Conservation (phyloP, 192 early-diverging fungal species). For the Glomus cerebriforme region DNA sequence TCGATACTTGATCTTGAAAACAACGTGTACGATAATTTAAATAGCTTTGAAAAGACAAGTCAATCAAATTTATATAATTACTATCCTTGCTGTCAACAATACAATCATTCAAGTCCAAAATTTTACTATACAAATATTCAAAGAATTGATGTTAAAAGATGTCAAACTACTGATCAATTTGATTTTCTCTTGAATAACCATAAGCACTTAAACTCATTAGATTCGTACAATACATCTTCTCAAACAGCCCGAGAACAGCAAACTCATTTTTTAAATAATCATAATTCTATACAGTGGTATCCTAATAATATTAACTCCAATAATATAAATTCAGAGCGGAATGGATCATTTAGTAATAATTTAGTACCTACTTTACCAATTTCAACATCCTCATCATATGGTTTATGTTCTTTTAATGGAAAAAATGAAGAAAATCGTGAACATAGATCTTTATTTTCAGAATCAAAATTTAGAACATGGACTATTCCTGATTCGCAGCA, state of each 20-base stretch:
- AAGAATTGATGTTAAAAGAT: neutral
- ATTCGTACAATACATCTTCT: neutral
- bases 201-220: neutral
- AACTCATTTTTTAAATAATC: neutral
- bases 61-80: too few species aligned
- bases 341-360: neutral
- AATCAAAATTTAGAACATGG: too few species aligned
- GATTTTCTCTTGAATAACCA: neutral
- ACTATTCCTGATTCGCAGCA: neutral
- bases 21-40: neutral
- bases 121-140: neutral
- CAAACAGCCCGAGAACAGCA: neutral
- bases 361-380: neutral
- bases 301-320: too few species aligned
- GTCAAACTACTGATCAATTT: neutral
- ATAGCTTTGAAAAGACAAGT: too few species aligned
- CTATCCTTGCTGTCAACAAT: too few species aligned
- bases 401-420: neutral
- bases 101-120: neutral
- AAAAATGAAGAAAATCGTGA: neutral
- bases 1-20: neutral
- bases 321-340: neutral
- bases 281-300: neutral
- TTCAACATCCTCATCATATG: neutral
- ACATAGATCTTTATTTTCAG: too few species aligned